Conservation (phyloP, 2,329 filamentous ascomycete genomes). For the Colletotrichum sp. region DNA sequence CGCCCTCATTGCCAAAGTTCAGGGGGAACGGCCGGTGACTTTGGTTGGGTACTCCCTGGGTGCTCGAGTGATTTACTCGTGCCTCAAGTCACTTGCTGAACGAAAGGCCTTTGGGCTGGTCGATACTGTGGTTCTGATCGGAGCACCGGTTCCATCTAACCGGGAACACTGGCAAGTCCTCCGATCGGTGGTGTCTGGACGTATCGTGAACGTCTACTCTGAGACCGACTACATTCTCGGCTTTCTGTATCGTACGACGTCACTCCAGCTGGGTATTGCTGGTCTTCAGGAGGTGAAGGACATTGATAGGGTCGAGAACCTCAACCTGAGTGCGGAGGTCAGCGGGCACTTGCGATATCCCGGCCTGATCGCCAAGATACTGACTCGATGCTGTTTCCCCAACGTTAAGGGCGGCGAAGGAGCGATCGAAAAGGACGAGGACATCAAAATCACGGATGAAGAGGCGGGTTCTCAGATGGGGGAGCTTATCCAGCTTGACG, state of each 20-base stretch:
- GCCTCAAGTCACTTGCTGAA: constrained; percentile 77
- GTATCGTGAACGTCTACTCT: constrained; percentile 87
- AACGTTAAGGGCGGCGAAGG: constrained; percentile 47
- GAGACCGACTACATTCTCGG: constrained; percentile 87
- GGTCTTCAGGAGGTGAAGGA: constrained; percentile 77
- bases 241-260: constrained; percentile 86
- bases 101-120: constrained; percentile 83
- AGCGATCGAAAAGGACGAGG: constrained; percentile 56
- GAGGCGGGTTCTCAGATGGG: constrained; percentile 34
- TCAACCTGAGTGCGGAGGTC: constrained; percentile 59
- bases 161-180: constrained; percentile 77
- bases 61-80: constrained; percentile 82
- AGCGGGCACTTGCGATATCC: constrained; percentile 60
- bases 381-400: constrained; percentile 56
- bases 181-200: constrained; percentile 78
- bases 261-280: constrained; percentile 81
- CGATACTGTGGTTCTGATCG: constrained; percentile 84
- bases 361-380: constrained; percentile 53
- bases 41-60: constrained; percentile 84
- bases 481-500: constrained; percentile 49
- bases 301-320: constrained; percentile 68
- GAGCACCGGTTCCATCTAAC: constrained; percentile 77
- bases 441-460: constrained; percentile 35
- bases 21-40: constrained; percentile 82
- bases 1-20: constrained; percentile 79